Evolutionary conservation across 805 yeast species (phyloP).

Genomic region (Vanderwaltozyma tropicalis): DNA sequence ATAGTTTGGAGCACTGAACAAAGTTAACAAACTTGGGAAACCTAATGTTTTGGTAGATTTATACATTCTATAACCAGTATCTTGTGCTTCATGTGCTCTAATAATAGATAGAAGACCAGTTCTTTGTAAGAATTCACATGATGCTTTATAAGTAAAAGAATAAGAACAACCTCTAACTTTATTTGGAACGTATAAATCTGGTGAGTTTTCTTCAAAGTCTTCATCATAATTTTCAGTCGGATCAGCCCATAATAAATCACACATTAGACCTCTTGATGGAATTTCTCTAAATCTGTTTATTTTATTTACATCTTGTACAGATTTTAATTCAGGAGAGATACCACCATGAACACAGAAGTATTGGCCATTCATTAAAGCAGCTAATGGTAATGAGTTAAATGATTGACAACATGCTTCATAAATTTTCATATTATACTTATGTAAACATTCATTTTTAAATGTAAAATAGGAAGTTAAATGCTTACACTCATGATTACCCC

Average conservation of each 20-base stretch:
- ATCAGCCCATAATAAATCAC: slow-evolving; percentile 94
- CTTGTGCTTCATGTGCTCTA: slow-evolving; percentile 96
- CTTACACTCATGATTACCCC: slow-evolving; percentile 93
- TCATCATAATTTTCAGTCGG: slow-evolving; percentile 85
- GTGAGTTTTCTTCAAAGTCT: slow-evolving; percentile 33
- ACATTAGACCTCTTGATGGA: slow-evolving; percentile 87
- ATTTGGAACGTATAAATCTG: slow-evolving; percentile 44
- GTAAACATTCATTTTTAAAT: slow-evolving; percentile 79
- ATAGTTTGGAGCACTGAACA: slow-evolving; percentile 93
- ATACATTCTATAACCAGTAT: slow-evolving; percentile 93
- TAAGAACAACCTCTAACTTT: slow-evolving; percentile 85
- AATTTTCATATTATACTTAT: slow-evolving; percentile 57
- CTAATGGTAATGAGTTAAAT: slow-evolving; percentile 81
- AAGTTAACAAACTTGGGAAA: slow-evolving; percentile 80
- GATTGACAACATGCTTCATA: slow-evolving; percentile 69
- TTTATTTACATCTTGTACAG: slow-evolving; percentile 55
- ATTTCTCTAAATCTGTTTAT: slow-evolving; percentile 83
- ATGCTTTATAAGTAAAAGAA: slow-evolving; percentile 75
- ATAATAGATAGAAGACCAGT: slow-evolving; percentile 77
- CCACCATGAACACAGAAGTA: slow-evolving; percentile 97
- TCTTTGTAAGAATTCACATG: slow-evolving; percentile 64
- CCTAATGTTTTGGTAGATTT: slow-evolving; percentile 73
- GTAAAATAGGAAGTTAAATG: slow-evolving; percentile 93
- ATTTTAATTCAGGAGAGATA: slow-evolving; percentile 69
- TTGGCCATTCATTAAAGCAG: slow-evolving; percentile 88